Conservation (phyloP, 2,329 filamentous ascomycete genomes). For the Cercospora sp. region DNA sequence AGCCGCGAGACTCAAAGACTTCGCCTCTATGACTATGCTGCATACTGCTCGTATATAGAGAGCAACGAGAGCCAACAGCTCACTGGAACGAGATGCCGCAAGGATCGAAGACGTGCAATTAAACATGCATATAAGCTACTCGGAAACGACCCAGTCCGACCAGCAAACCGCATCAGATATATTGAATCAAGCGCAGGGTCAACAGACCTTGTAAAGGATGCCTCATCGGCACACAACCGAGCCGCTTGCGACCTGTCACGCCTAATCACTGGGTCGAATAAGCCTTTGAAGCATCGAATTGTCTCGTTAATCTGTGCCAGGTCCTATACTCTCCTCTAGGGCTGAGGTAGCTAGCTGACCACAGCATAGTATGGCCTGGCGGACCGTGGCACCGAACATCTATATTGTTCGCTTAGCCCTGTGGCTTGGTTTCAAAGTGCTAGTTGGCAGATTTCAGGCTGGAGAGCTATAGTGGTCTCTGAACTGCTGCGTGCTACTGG, state of each 20-base stretch:
- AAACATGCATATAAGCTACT: not conserved
- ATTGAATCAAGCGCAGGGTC: not conserved
- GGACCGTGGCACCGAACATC: not conserved
- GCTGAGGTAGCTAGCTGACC: not conserved
- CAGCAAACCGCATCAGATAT: not conserved
- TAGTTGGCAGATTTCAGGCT: not conserved
- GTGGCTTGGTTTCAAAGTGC: not conserved
- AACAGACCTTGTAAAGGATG: not conserved
- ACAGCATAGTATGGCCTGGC: not conserved
- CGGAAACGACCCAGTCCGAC: not conserved
- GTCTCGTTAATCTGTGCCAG: not conserved
- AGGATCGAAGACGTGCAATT: not conserved
- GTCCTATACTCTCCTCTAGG: not conserved
- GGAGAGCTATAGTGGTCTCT: not conserved
- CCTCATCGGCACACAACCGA: not conserved
- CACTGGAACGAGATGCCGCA: not conserved
- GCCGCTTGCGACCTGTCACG: not conserved
- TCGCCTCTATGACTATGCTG: not conserved
- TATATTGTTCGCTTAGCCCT: not conserved
- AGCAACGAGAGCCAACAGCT: not conserved
- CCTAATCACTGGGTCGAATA: not conserved
- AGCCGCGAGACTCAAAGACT: not conserved
- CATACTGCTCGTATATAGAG: not conserved
- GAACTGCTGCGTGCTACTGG: not conserved
- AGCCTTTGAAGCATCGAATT: not conserved